These are phyloP conservation scores for Camellia japonica DNA, from an alignment of 148 eudicot species.

Conservation along the genomic window DNA sequence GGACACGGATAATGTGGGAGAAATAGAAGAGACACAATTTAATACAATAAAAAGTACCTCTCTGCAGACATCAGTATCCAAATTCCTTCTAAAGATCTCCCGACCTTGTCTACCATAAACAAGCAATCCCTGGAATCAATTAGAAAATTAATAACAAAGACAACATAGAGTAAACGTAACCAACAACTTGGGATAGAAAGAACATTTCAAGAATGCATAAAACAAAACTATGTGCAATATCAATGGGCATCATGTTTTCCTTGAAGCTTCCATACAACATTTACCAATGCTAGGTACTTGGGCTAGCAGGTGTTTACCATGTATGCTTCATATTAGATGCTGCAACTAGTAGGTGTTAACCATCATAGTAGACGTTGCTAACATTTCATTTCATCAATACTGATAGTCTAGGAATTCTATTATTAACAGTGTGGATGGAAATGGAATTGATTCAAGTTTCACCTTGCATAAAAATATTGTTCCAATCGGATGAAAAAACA, in stretches of 20 bases:
- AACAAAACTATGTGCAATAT: neutral
- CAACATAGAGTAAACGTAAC: conserved; percentile 3
- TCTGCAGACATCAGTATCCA: conserved; percentile 72
- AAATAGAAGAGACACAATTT: no score
- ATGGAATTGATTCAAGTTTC: neutral
- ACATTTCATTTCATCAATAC: neutral
- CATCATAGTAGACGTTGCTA: neutral
- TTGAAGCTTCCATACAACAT: neutral
- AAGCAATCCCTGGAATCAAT: conserved; percentile 65
- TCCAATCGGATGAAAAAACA: neutral
- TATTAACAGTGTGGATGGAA: neutral
- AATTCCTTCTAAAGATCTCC: conserved; percentile 74
- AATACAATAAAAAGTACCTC: conserved; percentile 41
- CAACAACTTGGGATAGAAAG: neutral
- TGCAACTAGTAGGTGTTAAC: neutral
- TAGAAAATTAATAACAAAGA: conserved; percentile 6
- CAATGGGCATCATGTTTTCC: neutral
- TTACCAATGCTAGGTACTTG: neutral
- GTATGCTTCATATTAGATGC: neutral
- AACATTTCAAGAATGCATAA: neutral
- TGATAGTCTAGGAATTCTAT: neutral
- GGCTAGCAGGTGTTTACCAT: neutral
- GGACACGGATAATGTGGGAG: no score
- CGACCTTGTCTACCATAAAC: conserved; percentile 91
- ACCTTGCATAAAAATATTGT: neutral